A percentile compares a stretch with the other conserved stretches of the same genome.
Conservation (phyloP, 1,284 basidiomycete genomes). For the Jaminaea rosea region DNA sequence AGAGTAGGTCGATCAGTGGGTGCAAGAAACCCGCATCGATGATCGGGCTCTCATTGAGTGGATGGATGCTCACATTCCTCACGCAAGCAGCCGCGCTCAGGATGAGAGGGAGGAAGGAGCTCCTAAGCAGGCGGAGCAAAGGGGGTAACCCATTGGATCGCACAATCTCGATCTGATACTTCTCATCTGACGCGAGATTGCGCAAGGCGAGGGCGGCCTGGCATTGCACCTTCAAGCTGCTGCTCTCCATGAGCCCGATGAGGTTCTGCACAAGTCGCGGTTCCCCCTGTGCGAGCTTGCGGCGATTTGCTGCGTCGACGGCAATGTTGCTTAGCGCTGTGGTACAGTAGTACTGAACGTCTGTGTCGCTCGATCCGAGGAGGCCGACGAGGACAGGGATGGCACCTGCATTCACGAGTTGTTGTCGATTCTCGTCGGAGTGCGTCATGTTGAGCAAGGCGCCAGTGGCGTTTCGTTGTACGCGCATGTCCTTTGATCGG, state of each 20-base stretch:
- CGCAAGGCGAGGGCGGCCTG: slow-evolving; percentile 92
- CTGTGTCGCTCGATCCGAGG: slow-evolving; percentile 92
- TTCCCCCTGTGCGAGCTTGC: slow-evolving; percentile 88
- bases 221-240: slow-evolving; percentile 96
- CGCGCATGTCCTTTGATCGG: slow-evolving; percentile 97
- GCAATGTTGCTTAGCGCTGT: slow-evolving; percentile 98
- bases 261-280: slow-evolving; percentile 90
- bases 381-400: slow-evolving; percentile 94
- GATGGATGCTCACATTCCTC: slow-evolving; percentile 97
- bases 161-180: slow-evolving; percentile 98
- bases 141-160: slow-evolving; percentile 87
- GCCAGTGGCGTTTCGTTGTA: slow-evolving; percentile 96
- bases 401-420: slow-evolving; percentile 95
- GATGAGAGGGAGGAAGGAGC: slow-evolving; percentile 95
- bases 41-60: slow-evolving; percentile 95
- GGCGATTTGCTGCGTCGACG: slow-evolving; percentile 60
- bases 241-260: slow-evolving; percentile 92
- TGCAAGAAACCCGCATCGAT: slow-evolving; percentile 96
- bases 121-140: slow-evolving; percentile 85
- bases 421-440: slow-evolving; percentile 88
- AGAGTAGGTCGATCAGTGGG: slow-evolving; percentile 87
- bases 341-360: slow-evolving; percentile 99
- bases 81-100: slow-evolving; percentile 97
- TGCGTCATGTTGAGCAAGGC: slow-evolving; percentile 99
- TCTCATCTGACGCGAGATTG: slow-evolving; percentile 96